phyloP scores from a whole-genome alignment of 1,139 yeast species.

The Taiozyma sp. region DNA sequence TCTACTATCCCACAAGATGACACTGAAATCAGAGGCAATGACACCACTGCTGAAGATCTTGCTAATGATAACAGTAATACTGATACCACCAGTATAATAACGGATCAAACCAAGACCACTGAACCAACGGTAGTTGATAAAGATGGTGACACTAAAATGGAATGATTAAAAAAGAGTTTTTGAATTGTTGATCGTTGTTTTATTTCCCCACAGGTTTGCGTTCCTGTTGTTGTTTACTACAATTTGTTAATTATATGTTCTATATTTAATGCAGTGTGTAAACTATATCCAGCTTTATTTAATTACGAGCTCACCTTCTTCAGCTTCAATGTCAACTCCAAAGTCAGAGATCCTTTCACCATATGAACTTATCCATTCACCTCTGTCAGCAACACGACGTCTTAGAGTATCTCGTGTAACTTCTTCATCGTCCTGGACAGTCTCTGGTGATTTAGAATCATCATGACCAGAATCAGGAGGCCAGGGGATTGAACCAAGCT shows the following conservation, averaged over 20 bases:
- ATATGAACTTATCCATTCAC: conserved; percentile 66
- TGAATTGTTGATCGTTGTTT: background rate
- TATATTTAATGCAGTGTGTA: background rate
- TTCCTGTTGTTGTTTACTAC: background rate
- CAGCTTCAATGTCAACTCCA: conserved; percentile 60
- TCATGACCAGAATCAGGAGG: conserved; percentile 77
- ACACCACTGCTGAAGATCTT: conserved; percentile 27
- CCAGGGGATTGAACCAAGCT: conserved; percentile 70
- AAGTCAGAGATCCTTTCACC: conserved; percentile 82
- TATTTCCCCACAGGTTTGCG: background rate
- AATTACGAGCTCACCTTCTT: background rate
- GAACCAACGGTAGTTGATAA: conserved; percentile 12
- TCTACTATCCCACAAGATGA: conserved; percentile 27
- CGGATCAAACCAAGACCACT: conserved; percentile 5
- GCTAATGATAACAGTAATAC: conserved; percentile 15
- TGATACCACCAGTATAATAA: conserved; percentile 16
- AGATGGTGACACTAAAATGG: conserved; percentile 32
- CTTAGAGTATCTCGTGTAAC: conserved; percentile 26
- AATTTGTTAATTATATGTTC: background rate
- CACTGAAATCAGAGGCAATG: conserved; percentile 26
- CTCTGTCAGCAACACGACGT: conserved; percentile 24
- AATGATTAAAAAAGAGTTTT: conserved; percentile 1
- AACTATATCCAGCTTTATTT: background rate
- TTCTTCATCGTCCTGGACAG: conserved; percentile 23
- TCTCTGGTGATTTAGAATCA: conserved; percentile 15